Evolutionary conservation across 305 asterid species (phyloP).

Genomic region (Ajuga reptans): DNA sequence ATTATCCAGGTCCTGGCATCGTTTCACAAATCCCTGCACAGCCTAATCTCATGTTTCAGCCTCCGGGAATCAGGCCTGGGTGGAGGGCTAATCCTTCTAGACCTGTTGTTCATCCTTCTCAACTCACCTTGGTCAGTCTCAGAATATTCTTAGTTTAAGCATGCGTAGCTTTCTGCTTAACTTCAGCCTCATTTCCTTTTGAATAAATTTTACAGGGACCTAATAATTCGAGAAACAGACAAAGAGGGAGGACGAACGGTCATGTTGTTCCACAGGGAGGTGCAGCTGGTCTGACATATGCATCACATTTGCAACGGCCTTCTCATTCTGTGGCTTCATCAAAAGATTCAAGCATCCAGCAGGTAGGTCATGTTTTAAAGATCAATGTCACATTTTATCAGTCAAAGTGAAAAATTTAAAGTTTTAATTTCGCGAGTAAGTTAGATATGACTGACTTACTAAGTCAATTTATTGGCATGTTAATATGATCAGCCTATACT

Average conservation of each 20-base stretch:
- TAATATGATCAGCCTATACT: conserved; percentile 18
- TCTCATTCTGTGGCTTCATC: conserved; percentile 32
- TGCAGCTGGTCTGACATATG: conserved; percentile 35
- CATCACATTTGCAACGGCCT: conserved; percentile 31
- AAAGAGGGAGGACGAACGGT: conserved; percentile 52
- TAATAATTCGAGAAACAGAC: conserved; percentile 51
- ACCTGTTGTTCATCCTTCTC: conserved; percentile 45
- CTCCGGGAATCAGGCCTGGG: conserved; percentile 49
- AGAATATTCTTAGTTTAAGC: neutral
- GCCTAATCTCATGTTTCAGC: conserved; percentile 52
- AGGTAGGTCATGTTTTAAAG: conserved; percentile 47
- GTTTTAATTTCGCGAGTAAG: too few species aligned
- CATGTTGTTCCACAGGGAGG: conserved; percentile 28
- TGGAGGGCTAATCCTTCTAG: conserved; percentile 59
- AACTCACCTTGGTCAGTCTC: conserved; percentile 51
- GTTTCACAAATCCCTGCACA: conserved; percentile 47
- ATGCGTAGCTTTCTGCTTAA: neutral
- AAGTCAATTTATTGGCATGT: too few species aligned
- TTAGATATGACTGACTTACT: too few species aligned
- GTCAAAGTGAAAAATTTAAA: too few species aligned
- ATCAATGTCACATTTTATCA: too few species aligned
- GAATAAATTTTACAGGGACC: conserved; percentile 35
- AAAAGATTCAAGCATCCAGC: conserved; percentile 45
- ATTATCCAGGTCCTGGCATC: conserved; percentile 47
- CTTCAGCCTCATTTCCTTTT: neutral